Conservation (phyloP, 2,329 filamentous ascomycete species). For the Escovopsis weberi region DNA sequence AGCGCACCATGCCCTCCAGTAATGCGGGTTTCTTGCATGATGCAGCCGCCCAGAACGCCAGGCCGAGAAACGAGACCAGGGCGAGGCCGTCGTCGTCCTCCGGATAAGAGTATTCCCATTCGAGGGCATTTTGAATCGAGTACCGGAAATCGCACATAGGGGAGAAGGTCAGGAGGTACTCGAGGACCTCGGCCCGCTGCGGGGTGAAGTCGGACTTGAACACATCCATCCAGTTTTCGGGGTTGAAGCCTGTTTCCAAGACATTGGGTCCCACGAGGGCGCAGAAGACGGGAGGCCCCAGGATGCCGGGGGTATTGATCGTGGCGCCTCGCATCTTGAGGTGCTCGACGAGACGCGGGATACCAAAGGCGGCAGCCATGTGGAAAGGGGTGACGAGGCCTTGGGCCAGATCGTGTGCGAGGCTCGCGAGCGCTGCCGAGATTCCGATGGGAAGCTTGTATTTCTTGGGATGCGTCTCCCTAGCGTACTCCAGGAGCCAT, state of each 20-base stretch:
- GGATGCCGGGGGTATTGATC: constrained; percentile 11
- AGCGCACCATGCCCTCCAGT: constrained; percentile 9
- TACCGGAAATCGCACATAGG: constrained; percentile 9
- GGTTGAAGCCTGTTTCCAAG: constrained; percentile 9
- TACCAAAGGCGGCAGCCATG: constrained; percentile 19
- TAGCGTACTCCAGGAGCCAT: constrained; percentile 22
- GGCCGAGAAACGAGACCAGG: constrained; percentile 8
- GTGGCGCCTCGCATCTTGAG: background rate
- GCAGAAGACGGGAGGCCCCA: constrained; percentile 20
- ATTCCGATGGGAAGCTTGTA: constrained; percentile 6
- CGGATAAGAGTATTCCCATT: too few species aligned
- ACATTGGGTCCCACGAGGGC: constrained; percentile 18
- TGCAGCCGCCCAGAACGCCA: constrained; percentile 15
- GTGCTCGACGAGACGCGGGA: constrained; percentile 13
- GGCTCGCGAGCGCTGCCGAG: constrained; percentile 11
- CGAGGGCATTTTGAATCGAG: background rate
- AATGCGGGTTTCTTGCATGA: constrained; percentile 12
- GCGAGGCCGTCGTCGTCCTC: background rate
- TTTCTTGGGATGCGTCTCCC: constrained; percentile 14
- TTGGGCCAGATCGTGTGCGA: constrained; percentile 17
- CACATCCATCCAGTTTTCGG: constrained; percentile 9
- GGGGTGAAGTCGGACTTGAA: constrained; percentile 6
- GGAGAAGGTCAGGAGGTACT: constrained; percentile 11
- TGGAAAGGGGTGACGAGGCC: constrained; percentile 18
- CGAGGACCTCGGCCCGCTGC: constrained; percentile 9